Conservation (phyloP, 305 asterid species). For the Petunia hybrid region DNA sequence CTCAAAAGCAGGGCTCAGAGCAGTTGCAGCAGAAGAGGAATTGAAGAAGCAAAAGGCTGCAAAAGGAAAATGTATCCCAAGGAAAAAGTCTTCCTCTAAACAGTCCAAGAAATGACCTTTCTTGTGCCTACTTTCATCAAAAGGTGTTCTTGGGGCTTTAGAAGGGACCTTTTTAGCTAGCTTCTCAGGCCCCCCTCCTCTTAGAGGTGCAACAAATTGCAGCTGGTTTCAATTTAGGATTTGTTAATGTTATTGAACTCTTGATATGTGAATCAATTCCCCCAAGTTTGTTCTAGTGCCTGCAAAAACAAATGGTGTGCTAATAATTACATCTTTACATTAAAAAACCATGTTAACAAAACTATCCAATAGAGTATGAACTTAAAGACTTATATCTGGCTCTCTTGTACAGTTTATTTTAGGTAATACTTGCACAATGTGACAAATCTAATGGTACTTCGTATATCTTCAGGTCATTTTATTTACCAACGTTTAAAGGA, state of each 20-base stretch:
- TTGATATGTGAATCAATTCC: not conserved
- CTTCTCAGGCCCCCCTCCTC: not conserved
- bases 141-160: not conserved
- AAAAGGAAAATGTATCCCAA: conserved; percentile 79
- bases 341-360: no score
- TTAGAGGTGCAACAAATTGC: not conserved
- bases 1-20: conserved; percentile 41
- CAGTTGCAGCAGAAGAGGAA: conserved; percentile 40
- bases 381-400: no score
- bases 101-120: conserved; percentile 55
- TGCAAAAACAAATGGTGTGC: no score
- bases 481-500: no score
- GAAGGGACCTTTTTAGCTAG: not conserved
- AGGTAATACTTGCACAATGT: no score
- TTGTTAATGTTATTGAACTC: not conserved
- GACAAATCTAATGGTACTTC: not conserved
- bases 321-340: no score
- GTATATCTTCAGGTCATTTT: not conserved
- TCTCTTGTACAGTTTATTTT: no score
- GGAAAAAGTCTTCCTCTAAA: conserved; percentile 56
- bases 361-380: no score
- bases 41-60: conserved; percentile 46
- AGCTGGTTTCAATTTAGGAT: not conserved
- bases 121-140: not conserved
- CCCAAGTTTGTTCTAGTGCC: not conserved